Evolutionary conservation across 805 yeast genomes (phyloP), one percentile per base, ranked within the genome.

Genomic region (Candida ponderosae): DNA sequence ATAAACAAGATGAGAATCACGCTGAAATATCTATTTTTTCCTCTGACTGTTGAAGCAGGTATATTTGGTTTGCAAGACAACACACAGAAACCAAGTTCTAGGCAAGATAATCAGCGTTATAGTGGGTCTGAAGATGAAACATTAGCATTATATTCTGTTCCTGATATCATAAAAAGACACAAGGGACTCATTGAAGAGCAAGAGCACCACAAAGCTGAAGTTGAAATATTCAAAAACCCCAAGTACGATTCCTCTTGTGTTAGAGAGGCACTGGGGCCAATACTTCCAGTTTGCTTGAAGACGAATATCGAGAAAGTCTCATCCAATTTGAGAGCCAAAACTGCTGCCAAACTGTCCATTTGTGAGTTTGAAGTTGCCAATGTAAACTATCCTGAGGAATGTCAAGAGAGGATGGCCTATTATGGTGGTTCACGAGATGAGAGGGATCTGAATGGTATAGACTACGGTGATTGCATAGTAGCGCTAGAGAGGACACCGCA

Each of bases 281-380:
- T 73, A 18, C 40, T 75, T 7, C 61, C 66, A 0, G 44, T 51
- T 23, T 76, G 81, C 39, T 40, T 62, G 18, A 50, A 53, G 18
- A 39, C 51, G 8, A 74, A 75, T 0, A 47, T 66, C 2, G 76
- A 72, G 23, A 47, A 62, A 51, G 10, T 57, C 9, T 47, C 54
- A 43, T 34, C 66, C 47, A 38, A 63, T 41, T 18, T 49, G 14
- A 47, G 61, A 42, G 57, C 59, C 5, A 59, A 57, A 48, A 50
- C 67, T 0, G 77, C 82, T 0, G 60, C 71, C 1, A 62, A 59
- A 42, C 57, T 76, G 10, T 68, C 81, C 0, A 45, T 74, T 2
- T 76, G 83, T 49, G 80, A 76, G 47, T 74, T 76, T 50, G 55
- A 66, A 40, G 70, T 63, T 15, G 63, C 79, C 1, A 60, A 65